These are phyloP conservation scores for Emmonsiellopsis sp. DNA, from an alignment of 2,329 filamentous ascomycete species.

Conservation along the genomic window DNA sequence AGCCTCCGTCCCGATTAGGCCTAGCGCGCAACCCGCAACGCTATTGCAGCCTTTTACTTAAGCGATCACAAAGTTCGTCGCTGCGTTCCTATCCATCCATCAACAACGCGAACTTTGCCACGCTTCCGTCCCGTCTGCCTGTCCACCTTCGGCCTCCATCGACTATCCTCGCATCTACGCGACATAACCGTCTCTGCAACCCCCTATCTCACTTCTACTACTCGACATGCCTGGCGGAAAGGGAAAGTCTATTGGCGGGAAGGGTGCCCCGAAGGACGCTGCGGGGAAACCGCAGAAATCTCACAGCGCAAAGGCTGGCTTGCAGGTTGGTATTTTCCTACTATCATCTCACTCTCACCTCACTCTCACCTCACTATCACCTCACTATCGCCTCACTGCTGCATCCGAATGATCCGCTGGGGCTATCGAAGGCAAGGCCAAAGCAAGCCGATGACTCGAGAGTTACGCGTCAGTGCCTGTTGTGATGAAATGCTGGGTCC, in stretches of 20 bases:
- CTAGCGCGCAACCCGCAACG: constrained; percentile 23
- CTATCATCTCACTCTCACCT: neutral
- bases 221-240: constrained; percentile 72
- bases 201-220: neutral
- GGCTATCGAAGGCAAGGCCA: neutral
- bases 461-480: constrained; percentile 4
- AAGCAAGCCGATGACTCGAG: neutral
- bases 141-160: constrained; percentile 20
- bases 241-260: constrained; percentile 85
- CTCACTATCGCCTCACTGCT: neutral
- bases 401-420: neutral
- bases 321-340: constrained; percentile 67
- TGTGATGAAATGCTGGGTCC: neutral
- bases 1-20: constrained; percentile 22
- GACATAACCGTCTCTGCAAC: constrained; percentile 16
- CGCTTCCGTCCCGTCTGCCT: neutral
- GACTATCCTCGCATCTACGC: constrained; percentile 17
- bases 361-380: too few relatives aligned
- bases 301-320: constrained; percentile 86
- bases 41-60: constrained; percentile 20
- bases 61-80: constrained; percentile 24
- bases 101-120: constrained; percentile 28
- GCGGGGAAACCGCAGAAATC: constrained; percentile 86
- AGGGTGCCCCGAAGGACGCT: constrained; percentile 75
- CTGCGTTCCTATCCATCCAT: constrained; percentile 28